Evolutionary conservation across 2,329 filamentous ascomycete species (phyloP).

Genomic region (Aureobasidium lini): DNA sequence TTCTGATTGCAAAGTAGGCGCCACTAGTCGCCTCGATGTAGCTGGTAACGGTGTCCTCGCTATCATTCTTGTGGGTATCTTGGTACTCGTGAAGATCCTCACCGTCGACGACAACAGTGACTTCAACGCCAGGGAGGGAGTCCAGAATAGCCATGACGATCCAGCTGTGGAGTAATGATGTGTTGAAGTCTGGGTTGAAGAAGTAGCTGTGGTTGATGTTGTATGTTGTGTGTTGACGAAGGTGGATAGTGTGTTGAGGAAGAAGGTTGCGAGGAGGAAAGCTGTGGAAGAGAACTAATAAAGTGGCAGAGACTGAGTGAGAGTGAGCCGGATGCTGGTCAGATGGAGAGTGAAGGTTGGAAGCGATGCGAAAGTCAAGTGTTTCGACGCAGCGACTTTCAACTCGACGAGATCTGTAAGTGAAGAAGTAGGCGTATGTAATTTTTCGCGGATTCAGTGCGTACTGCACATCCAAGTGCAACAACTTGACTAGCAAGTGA

Average conservation of each 20-base stretch:
- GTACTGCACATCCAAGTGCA: too few species aligned
- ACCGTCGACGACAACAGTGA: constrained; percentile 17
- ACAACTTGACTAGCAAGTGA: too few species aligned
- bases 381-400: too few species aligned
- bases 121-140: constrained; percentile 17
- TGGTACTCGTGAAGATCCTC: constrained; percentile 19
- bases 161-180: not conserved
- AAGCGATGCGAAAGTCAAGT: not conserved
- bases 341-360: not conserved
- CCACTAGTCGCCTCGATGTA: constrained; percentile 20
- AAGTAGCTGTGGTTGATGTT: not conserved
- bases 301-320: not conserved
- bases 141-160: constrained; percentile 19
- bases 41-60: constrained; percentile 15
- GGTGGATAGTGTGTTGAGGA: not conserved
- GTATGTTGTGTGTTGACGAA: not conserved
- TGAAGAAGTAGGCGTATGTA: too few species aligned
- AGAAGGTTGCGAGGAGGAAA: not conserved
- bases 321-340: not conserved
- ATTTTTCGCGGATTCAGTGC: too few species aligned
- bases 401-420: too few species aligned
- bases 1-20: constrained; percentile 18
- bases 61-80: constrained; percentile 13
- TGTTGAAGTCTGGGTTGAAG: not conserved
- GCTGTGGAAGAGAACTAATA: too few species aligned